A percentile compares a stretch with the other conserved stretches of the same genome.
Conservation (phyloP, 176 grass and related monocot genomes). For the Triticum aestivum region DNA sequence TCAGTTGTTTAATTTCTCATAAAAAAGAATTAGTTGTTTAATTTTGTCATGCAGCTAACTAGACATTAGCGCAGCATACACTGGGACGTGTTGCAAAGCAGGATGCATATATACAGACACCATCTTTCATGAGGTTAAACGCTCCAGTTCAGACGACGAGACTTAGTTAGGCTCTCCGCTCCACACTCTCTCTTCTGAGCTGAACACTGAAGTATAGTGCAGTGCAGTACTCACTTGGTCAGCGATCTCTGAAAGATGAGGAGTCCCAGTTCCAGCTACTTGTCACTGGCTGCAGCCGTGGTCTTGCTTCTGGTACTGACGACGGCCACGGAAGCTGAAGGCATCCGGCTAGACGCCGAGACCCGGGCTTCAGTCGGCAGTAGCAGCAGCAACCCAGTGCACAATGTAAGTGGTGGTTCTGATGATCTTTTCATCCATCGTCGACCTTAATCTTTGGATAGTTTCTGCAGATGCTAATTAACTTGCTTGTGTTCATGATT, state of each 20-base stretch:
- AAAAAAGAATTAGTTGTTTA: background rate
- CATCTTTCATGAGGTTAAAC: constrained; percentile 1
- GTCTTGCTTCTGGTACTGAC: constrained; percentile 17
- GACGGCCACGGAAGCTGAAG: constrained; percentile 9
- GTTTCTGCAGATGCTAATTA: background rate
- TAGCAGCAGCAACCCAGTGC: constrained; percentile 24
- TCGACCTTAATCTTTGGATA: background rate
- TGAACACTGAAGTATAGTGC: background rate
- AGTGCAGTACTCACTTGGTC: background rate
- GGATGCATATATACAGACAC: constrained; percentile 20
- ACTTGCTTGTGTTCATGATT: background rate
- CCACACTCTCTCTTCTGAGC: background rate
- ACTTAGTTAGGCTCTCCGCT: background rate
- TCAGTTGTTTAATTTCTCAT: background rate
- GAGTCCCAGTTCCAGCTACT: background rate
- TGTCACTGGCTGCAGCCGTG: constrained; percentile 6
- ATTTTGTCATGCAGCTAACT: background rate
- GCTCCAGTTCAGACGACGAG: constrained; percentile 3
- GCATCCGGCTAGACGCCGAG: constrained; percentile 49
- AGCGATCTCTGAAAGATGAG: constrained; percentile 1
- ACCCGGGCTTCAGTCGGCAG: constrained; percentile 10
- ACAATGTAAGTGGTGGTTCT: constrained; percentile 41
- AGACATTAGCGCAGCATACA: constrained; percentile 25
- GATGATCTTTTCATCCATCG: background rate
- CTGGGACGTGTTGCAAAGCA: background rate